These are phyloP conservation scores for Alternaria sp. DNA, from an alignment of 2,329 filamentous ascomycete genomes.

Conservation along the genomic window DNA sequence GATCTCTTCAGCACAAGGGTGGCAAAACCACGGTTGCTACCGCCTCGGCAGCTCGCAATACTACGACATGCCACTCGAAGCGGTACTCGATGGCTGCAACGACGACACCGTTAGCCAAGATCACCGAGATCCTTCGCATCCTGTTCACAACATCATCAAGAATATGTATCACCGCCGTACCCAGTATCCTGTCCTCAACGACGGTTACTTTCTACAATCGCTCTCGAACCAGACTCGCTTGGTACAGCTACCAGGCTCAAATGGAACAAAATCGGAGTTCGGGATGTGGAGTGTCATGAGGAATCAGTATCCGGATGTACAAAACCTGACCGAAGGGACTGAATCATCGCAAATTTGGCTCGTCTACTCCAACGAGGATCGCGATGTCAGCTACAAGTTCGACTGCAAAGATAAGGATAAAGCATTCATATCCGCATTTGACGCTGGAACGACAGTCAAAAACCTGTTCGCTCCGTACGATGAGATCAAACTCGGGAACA, in stretches of 20 bases:
- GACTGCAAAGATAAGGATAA: conserved; percentile 46
- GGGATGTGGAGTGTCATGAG: conserved; percentile 66
- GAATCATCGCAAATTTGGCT: neutral
- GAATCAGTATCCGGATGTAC: conserved; percentile 57
- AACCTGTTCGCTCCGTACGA: conserved; percentile 70
- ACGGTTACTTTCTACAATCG: neutral
- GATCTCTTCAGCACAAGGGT: conserved; percentile 66
- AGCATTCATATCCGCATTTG: conserved; percentile 59
- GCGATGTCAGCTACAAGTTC: neutral
- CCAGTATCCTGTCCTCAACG: neutral
- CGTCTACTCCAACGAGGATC: neutral
- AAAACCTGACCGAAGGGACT: conserved; percentile 33
- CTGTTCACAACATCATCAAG: conserved; percentile 66
- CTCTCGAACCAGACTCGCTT: neutral
- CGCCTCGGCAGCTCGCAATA: conserved; percentile 63
- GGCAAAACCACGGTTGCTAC: conserved; percentile 71
- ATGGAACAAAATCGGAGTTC: neutral
- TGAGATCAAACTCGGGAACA: conserved; percentile 58
- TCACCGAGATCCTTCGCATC: conserved; percentile 67
- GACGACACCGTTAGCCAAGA: conserved; percentile 65
- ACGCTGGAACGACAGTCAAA: conserved; percentile 61
- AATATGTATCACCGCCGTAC: neutral
- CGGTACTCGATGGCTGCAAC: conserved; percentile 61
- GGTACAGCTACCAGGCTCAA: neutral
- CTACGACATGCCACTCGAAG: conserved; percentile 63